Percentiles rank a stretch among this genome's conserved stretches.
Evolutionary conservation across 2,329 filamentous ascomycete species (phyloP).

Genomic region (Fusarium sp.): DNA sequence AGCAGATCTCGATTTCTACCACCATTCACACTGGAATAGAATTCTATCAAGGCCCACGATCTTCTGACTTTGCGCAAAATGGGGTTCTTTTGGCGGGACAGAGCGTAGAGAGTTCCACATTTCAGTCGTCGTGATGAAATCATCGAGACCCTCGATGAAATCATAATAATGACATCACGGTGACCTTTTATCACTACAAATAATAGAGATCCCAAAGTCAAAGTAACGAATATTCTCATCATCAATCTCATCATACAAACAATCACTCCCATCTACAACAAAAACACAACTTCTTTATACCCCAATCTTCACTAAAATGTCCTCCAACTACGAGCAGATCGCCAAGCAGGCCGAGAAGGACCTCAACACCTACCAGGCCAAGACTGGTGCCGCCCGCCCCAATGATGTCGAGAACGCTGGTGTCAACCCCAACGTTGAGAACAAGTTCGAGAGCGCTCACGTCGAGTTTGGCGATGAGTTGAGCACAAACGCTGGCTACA

Average conservation of each 20-base stretch:
- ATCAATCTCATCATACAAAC: neutral
- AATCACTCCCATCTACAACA: neutral
- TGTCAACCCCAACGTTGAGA: constrained; percentile 56
- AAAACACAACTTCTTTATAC: neutral
- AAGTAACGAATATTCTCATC: neutral
- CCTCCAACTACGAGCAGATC: constrained; percentile 55
- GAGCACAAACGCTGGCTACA: constrained; percentile 58
- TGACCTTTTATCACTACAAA: constrained; percentile 27
- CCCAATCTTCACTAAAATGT: constrained; percentile 30
- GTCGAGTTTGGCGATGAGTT: constrained; percentile 56
- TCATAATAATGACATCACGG: constrained; percentile 42
- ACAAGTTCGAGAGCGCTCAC: constrained; percentile 52
- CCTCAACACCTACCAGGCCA: constrained; percentile 60
- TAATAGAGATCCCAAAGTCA: neutral
- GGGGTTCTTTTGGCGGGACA: constrained; percentile 4
- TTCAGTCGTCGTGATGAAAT: constrained; percentile 40
- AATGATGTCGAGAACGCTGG: constrained; percentile 56
- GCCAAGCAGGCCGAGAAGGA: constrained; percentile 59
- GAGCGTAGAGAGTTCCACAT: constrained; percentile 31
- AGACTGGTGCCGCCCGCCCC: constrained; percentile 56
- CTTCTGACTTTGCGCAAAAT: neutral
- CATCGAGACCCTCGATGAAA: constrained; percentile 42
- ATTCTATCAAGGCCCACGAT: constrained; percentile 9
- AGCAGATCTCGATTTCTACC: constrained; percentile 24
- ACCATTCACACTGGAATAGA: neutral